Conservation (phyloP, 352 stramenopile species). For the Phytophthora colocasiae region DNA sequence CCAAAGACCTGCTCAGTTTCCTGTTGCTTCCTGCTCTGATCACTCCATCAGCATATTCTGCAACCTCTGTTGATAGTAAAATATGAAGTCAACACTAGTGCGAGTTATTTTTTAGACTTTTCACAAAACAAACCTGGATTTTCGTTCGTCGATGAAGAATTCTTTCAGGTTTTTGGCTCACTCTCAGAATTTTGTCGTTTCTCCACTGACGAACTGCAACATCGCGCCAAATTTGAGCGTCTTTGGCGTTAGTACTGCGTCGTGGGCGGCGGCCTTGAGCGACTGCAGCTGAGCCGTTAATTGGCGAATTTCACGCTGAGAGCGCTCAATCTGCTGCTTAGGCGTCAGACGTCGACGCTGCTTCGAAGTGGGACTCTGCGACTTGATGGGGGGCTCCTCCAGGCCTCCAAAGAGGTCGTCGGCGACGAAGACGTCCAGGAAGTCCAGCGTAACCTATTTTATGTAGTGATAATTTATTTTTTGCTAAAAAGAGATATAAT, state of each 20-base stretch:
- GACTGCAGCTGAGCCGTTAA: not conserved
- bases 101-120: no score
- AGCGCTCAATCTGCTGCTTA: not conserved
- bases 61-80: not conserved
- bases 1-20: not conserved
- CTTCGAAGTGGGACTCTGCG: not conserved
- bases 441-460: not conserved
- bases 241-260: not conserved
- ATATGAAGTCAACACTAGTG: not conserved
- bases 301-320: not conserved
- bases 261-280: not conserved
- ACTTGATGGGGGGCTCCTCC: not conserved
- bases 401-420: slow-evolving; percentile 1
- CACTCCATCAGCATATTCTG: not conserved
- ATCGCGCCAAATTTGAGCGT: not conserved
- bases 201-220: slow-evolving; percentile 3
- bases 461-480: not conserved
- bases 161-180: slow-evolving; percentile 10
- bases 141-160: slow-evolving; percentile 13
- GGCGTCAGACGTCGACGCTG: not conserved
- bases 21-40: not conserved
- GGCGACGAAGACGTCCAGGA: slow-evolving; percentile 1
- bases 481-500: not conserved
- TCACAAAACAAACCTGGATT: slow-evolving; percentile 2
- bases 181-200: slow-evolving; percentile 9